These are phyloP conservation scores for Eruca vesicaria DNA, from an alignment of 441 rosid genomes.

Conservation along the genomic window DNA sequence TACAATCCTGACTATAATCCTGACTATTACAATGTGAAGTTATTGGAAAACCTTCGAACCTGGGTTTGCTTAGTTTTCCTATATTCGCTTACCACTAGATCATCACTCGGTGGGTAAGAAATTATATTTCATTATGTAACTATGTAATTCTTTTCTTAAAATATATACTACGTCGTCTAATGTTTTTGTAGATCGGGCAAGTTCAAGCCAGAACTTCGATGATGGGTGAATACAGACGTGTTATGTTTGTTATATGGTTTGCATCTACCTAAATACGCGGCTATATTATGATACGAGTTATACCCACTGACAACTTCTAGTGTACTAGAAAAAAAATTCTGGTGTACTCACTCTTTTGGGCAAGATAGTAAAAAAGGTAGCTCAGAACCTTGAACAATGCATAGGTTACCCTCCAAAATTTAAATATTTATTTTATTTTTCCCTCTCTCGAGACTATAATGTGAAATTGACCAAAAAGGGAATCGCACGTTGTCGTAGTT, in stretches of 20 bases:
- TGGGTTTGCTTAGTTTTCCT: too few relatives aligned
- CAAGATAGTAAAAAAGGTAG: background rate
- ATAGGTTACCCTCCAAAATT: background rate
- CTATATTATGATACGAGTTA: background rate
- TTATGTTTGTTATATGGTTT: background rate
- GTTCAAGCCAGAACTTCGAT: background rate
- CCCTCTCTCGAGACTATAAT: slow-evolving; percentile 9
- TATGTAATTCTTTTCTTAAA: too few relatives aligned
- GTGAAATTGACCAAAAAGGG: background rate
- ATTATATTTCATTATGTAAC: too few relatives aligned
- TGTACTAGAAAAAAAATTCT: too few relatives aligned
- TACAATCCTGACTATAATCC: too few relatives aligned
- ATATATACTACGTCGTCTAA: too few relatives aligned
- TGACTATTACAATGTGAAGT: too few relatives aligned
- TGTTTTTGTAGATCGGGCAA: background rate
- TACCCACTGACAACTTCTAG: slow-evolving; percentile 19
- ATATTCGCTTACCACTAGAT: too few relatives aligned
- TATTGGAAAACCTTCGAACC: too few relatives aligned
- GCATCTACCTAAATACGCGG: background rate
- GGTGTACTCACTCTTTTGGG: slow-evolving; percentile 20
- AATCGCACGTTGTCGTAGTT: slow-evolving; percentile 23
- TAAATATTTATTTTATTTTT: background rate
- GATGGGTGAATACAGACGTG: slow-evolving; percentile 7
- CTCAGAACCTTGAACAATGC: slow-evolving; percentile 11
- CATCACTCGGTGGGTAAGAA: too few relatives aligned